Evolutionary conservation across 177 flowering plant species (phyloP).

Genomic region (Vitis hybrid): DNA sequence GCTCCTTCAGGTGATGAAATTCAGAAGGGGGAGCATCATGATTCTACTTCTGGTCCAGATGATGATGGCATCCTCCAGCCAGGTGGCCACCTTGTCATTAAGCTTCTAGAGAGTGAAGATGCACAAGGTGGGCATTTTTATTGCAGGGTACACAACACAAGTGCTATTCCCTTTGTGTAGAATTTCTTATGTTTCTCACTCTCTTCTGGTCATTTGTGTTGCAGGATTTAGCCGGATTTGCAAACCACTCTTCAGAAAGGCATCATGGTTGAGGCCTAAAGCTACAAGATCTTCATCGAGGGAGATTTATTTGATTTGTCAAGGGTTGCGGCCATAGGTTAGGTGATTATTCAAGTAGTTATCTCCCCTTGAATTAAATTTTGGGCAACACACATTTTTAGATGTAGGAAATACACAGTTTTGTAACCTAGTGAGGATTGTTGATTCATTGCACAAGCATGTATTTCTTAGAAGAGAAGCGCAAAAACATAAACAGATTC

Average conservation of each 20-base stretch:
- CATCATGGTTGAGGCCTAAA: constrained; percentile 91
- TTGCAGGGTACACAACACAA: not conserved
- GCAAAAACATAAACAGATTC: too few relatives aligned
- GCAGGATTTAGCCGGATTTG: constrained; percentile 65
- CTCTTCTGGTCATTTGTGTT: constrained; percentile 10
- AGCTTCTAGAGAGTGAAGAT: constrained; percentile 91
- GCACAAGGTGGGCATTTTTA: constrained; percentile 47
- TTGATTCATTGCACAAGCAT: too few relatives aligned
- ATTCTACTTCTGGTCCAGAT: constrained; percentile 18
- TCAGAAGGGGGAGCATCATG: constrained; percentile 19
- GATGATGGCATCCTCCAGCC: constrained; percentile 49
- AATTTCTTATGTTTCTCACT: not conserved
- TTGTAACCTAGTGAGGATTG: too few relatives aligned
- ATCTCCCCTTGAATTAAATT: too few relatives aligned
- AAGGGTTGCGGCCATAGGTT: constrained; percentile 35
- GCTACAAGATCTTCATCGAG: constrained; percentile 90
- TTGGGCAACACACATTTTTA: too few relatives aligned
- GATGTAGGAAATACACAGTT: too few relatives aligned
- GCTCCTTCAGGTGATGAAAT: constrained; percentile 21
- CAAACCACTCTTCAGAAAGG: constrained; percentile 75
- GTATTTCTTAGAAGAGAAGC: too few relatives aligned
- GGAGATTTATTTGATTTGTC: constrained; percentile 93
- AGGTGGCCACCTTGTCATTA: constrained; percentile 85
- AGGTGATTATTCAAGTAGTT: not conserved
- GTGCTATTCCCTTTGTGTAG: not conserved